Percentiles rank a stretch among this genome's conserved stretches.
Conservation (phyloP, 345 rosid genomes). For the Carallia pectinifolia region DNA sequence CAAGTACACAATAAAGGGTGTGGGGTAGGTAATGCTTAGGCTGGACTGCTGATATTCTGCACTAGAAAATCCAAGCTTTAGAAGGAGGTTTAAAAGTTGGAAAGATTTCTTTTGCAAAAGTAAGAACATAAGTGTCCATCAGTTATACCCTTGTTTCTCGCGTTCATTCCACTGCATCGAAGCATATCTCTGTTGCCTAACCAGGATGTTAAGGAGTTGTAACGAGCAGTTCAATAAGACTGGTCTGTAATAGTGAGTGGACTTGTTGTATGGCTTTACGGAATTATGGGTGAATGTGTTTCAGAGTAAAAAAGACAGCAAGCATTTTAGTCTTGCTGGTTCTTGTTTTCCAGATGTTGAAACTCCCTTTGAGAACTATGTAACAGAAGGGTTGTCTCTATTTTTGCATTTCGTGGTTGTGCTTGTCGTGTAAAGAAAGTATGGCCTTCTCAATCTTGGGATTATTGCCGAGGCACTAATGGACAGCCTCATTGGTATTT, state of each 20-base stretch:
- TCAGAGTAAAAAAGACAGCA: conserved; percentile 29
- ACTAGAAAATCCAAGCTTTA: too few species aligned
- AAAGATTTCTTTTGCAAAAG: too few species aligned
- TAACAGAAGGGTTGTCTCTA: not conserved
- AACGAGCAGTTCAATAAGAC: conserved; percentile 35
- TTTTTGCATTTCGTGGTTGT: not conserved
- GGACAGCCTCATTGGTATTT: not conserved
- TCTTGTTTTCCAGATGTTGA: conserved; percentile 1
- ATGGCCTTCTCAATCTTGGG: not conserved
- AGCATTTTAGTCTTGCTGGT: conserved; percentile 17
- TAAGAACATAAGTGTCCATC: too few species aligned
- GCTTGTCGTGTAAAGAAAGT: not conserved
- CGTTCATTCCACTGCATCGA: too few species aligned
- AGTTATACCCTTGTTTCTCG: too few species aligned
- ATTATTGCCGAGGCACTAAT: not conserved
- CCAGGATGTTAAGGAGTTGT: conserved; percentile 45
- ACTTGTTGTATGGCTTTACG: conserved; percentile 35
- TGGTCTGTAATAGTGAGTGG: conserved; percentile 39
- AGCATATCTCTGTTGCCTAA: conserved; percentile 16
- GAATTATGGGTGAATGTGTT: conserved; percentile 22
- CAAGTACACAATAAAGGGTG: too few species aligned
- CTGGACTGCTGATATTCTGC: too few species aligned
- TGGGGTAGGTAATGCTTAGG: too few species aligned
- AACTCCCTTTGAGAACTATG: not conserved
- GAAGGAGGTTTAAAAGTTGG: too few species aligned